Base-by-base conservation (phyloP, 768 basidiomycete species). In the Hericium rajendrae region DNA sequence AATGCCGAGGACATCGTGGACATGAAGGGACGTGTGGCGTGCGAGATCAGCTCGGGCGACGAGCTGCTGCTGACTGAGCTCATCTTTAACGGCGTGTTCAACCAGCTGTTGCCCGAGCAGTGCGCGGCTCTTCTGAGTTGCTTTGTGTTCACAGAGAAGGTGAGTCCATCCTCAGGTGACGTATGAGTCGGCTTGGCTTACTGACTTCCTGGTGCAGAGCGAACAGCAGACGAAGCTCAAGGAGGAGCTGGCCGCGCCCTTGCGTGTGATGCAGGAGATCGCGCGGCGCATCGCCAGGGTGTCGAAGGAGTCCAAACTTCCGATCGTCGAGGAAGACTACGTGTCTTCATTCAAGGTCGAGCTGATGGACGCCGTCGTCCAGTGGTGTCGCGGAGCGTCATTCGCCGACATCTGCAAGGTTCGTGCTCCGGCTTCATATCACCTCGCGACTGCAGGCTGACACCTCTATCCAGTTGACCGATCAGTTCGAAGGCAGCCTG, bases 71-170 rank as follows among this genome's bases (percentile, higher is more conserved):
- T 99, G 60, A 99, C 97, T 1, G 97, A 98, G 71, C 80, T 99
- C 66, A 86, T 99, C 58, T 98, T 99, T 78, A 93, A 97, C 59
- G 97, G 97, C 57, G 88, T 85, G 20, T 99, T 99, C 79, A 97
- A 97, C 66, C 69, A 88, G 3, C 70, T 99, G 51, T 74, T 79
- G 1, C 95, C 97, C 0, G 94, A 97, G 65, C 92, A 97, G 57
- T 91, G 87, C 66, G 94, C 95, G 0, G 88, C 91, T 2, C 69
- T 99, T n/a, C 74, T 98, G 15, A 95, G 93, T 66, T 98, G 95
- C 68, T 99, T 99, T 68, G 97, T 99, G 38, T 98, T 98, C 71
- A 81, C 85, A 3, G 97, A 99, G 71, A 98, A 97, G 84, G 95
- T 89, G 56, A 22, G 75, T 59, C 57, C 20, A 4, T 12, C 15